Evolutionary conservation across 2,329 filamentous ascomycete species (phyloP).

Genomic region (Aspergillus spinulosporus): DNA sequence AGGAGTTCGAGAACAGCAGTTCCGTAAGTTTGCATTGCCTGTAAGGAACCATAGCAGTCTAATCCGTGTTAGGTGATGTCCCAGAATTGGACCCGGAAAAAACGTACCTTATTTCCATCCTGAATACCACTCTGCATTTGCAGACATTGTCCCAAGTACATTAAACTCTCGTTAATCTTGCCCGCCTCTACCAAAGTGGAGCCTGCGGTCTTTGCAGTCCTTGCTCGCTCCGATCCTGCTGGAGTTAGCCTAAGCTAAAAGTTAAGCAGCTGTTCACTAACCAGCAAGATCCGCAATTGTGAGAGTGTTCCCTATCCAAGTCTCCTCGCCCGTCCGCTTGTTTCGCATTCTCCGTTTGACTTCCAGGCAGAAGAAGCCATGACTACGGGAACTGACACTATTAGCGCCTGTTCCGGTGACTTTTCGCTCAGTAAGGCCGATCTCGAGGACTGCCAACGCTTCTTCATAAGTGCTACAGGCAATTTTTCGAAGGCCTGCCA

Average conservation of each 20-base stretch:
- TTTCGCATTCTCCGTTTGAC: constrained; percentile 72
- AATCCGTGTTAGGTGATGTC: constrained; percentile 19
- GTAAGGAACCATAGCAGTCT: constrained; percentile 72
- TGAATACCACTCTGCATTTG: constrained; percentile 87
- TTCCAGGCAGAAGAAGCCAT: constrained; percentile 95
- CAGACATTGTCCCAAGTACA: constrained; percentile 96
- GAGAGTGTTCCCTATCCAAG: constrained; percentile 75
- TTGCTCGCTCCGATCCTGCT: constrained; percentile 76
- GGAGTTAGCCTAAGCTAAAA: constrained; percentile 16
- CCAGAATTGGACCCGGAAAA: background rate
- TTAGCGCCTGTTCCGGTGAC: constrained; percentile 92
- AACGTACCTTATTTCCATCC: constrained; percentile 68
- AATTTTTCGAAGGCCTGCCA: constrained; percentile 86
- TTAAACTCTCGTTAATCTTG: constrained; percentile 97
- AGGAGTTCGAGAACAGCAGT: constrained; percentile 84
- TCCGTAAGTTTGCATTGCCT: constrained; percentile 84
- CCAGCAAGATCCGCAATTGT: constrained; percentile 92
- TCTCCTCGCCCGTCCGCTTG: constrained; percentile 53
- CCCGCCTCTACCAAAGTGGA: constrained; percentile 91
- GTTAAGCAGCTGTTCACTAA: constrained; percentile 29
- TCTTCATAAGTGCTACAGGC: constrained; percentile 80
- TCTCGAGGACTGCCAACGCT: constrained; percentile 85
- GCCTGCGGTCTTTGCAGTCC: constrained; percentile 90
- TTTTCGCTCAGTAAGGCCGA: constrained; percentile 79
- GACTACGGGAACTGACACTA: constrained; percentile 85